Conservation (phyloP, 129 eudicot genomes). For the Oenanthe sinensis region DNA sequence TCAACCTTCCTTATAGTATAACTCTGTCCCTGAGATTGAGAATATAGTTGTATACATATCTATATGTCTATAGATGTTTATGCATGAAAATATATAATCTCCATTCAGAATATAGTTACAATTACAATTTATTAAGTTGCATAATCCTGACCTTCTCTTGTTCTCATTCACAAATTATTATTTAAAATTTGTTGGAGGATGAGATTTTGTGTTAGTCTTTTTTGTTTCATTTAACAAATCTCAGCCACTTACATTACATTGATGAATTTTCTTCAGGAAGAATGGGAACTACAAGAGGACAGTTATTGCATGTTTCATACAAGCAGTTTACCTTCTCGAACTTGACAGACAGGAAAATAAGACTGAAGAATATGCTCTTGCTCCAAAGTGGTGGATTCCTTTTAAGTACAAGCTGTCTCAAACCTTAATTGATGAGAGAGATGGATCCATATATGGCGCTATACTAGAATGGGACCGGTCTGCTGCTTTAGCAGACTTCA, state of each 20-base stretch:
- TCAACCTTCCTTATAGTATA: too few relatives aligned
- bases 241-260: neutral
- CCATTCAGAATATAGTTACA: too few relatives aligned
- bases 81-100: too few relatives aligned
- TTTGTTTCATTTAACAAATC: neutral
- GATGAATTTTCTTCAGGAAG: slow-evolving; percentile 44
- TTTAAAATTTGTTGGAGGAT: neutral
- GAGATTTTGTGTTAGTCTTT: neutral
- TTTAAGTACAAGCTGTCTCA: slow-evolving; percentile 75
- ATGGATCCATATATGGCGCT: slow-evolving; percentile 90
- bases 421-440: slow-evolving; percentile 73
- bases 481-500: slow-evolving; percentile 79
- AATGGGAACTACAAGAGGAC: slow-evolving; percentile 83
- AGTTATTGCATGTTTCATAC: slow-evolving; percentile 93
- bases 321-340: slow-evolving; percentile 89
- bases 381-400: slow-evolving; percentile 97
- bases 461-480: slow-evolving; percentile 90
- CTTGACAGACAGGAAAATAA: slow-evolving; percentile 90
- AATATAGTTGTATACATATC: too few relatives aligned
- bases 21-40: too few relatives aligned
- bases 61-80: too few relatives aligned
- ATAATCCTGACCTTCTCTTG: too few relatives aligned
- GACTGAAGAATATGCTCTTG: slow-evolving; percentile 56
- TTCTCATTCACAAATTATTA: too few relatives aligned
- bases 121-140: too few relatives aligned